Evolutionary conservation across 108 stramenopile species (phyloP), one percentile per base, ranked within the genome.

Genomic region (Hondaea fermentalgiana): DNA sequence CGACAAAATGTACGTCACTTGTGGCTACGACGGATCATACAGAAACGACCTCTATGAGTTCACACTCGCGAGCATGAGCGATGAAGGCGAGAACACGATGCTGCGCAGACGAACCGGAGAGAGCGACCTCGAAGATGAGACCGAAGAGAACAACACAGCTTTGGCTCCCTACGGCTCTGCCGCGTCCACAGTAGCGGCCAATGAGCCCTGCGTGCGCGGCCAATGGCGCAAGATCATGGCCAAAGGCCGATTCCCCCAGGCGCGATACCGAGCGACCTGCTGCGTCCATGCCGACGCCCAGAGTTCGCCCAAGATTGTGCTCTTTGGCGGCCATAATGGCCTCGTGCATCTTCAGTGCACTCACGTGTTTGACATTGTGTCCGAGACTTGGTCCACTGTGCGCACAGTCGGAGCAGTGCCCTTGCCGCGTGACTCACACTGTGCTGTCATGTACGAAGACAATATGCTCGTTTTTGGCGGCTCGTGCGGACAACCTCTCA

Each of bases 231-330:
- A 53, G 51, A 96, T 99, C 4, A 90, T 91, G 57, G 92, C 93
- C 17, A 92, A 94, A 25, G 98, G 98, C 8, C 91, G 97, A 28
- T 92, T 96, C 10, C 98, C 97, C 12, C 91, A 97, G 45, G 96
- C 98, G 4, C 95, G 98, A 57, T 99, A 99, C 92, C 94, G 98
- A n/a, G 96, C 96, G 21, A 97, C 98, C 0, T 95, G 95, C 45
- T 90, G 88, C 87, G 90, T 91, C 14, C 76, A 91, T 28, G 76
- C 45, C 1, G n/a, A 47, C 49, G 21, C 3, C 10, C 64, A 8
- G 8, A 69, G 64, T 23, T 8, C 64, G 25, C 64, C 64, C 35
- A 59, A 88, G 59, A 90, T 90, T 29, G 57, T 88, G 6, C 88
- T 90, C 44, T 87, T 87, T 72, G 90, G 90, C 44, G 90, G 90